phyloP scores from a whole-genome alignment of 140 eudicot species.

The Anethum foeniculum region DNA sequence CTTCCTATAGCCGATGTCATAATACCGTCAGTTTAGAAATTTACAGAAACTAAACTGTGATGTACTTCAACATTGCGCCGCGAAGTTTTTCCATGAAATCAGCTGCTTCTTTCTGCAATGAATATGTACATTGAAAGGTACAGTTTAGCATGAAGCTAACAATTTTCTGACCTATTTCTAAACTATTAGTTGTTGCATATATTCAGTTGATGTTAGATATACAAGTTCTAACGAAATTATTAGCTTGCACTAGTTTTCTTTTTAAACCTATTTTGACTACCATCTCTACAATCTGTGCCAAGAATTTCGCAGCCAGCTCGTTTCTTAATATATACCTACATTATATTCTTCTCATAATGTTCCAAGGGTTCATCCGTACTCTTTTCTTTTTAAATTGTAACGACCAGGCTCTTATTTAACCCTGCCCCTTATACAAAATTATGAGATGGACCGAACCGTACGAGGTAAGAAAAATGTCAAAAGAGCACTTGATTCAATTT shows the following conservation, averaged over 20 bases:
- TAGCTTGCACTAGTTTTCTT: neutral
- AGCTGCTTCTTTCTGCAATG: constrained; percentile 67
- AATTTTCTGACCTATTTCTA: neutral
- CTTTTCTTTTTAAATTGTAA: neutral
- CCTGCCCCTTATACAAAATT: neutral
- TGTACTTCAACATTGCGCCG: constrained; percentile 63
- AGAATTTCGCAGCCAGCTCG: neutral
- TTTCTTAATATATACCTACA: neutral
- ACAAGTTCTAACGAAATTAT: neutral
- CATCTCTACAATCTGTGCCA: neutral
- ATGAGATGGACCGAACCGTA: neutral
- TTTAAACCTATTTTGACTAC: neutral
- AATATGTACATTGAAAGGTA: neutral
- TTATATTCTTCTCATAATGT: neutral
- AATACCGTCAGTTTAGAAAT: neutral
- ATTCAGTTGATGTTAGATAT: neutral
- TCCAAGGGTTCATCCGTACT: neutral
- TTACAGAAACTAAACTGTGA: constrained; percentile 52
- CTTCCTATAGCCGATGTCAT: constrained; percentile 6
- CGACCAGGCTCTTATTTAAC: neutral
- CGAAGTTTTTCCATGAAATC: constrained; percentile 91
- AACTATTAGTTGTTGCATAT: neutral
- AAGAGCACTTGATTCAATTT: neutral
- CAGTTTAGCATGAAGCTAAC: neutral
- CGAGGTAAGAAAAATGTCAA: neutral